A percentile compares a stretch with the other conserved stretches of the same genome.
Conservation (phyloP, 2,329 filamentous ascomycete species). For the Scedosporium aurantiacum region DNA sequence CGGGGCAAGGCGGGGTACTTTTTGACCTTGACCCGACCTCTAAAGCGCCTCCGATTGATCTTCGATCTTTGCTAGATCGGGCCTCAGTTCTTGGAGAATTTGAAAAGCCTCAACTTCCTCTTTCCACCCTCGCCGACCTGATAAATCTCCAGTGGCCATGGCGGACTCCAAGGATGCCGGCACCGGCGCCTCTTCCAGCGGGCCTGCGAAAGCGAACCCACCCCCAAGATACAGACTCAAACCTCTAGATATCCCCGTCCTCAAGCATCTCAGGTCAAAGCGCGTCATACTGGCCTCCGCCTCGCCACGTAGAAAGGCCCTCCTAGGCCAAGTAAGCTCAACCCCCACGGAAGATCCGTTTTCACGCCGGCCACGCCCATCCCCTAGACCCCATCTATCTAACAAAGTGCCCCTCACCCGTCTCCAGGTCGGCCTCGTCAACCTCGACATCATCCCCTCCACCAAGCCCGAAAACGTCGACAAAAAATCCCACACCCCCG, state of each 20-base stretch:
- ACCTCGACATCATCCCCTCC: constrained; percentile 77
- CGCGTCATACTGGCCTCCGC: constrained; percentile 83
- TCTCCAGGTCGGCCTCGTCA: constrained; percentile 60
- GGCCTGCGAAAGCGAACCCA: neutral
- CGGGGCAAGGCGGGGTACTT: too few relatives aligned
- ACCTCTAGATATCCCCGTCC: constrained; percentile 60
- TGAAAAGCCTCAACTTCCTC: neutral
- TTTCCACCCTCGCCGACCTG: neutral
- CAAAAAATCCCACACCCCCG: constrained; percentile 62
- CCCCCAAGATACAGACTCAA: neutral
- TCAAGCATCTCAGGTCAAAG: constrained; percentile 64
- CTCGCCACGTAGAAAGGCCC: constrained; percentile 72
- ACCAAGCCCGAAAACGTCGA: constrained; percentile 75
- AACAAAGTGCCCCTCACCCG: neutral
- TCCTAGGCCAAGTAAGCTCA: constrained; percentile 55
- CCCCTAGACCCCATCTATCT: neutral
- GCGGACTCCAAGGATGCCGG: constrained; percentile 1
- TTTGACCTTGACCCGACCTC: too few relatives aligned
- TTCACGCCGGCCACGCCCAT: neutral
- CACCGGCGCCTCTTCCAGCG: neutral
- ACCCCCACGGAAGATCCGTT: neutral
- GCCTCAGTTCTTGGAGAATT: neutral
- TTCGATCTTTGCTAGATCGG: neutral
- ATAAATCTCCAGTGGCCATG: neutral
- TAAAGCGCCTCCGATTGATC: neutral